These are phyloP conservation scores for Scorias spongiosa DNA, from an alignment of 2,329 filamentous ascomycete genomes.

Conservation along the genomic window DNA sequence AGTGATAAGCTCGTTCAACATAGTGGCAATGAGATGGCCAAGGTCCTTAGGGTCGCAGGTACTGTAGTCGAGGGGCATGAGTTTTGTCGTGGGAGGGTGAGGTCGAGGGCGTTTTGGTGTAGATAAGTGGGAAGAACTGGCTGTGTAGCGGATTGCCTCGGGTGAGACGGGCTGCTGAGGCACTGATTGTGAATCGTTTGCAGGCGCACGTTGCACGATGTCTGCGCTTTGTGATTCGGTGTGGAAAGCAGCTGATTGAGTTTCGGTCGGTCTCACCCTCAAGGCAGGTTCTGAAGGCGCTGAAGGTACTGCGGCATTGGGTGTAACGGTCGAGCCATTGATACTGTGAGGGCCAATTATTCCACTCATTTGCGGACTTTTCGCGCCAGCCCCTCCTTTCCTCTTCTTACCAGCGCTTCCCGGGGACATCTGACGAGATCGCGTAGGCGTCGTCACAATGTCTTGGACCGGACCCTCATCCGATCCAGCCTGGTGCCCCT, in stretches of 20 bases:
- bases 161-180: slow-evolving; percentile 3
- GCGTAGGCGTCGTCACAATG: not conserved
- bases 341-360: slow-evolving; percentile 5
- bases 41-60: slow-evolving; percentile 70
- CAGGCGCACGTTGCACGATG: not conserved
- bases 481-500: not conserved
- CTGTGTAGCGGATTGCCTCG: slow-evolving; percentile 17
- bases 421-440: slow-evolving; percentile 1
- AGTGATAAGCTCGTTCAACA: slow-evolving; percentile 87
- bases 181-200: not conserved
- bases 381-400: slow-evolving; percentile 7
- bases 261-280: not conserved
- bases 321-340: not conserved
- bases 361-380: slow-evolving; percentile 7
- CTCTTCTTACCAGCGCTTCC: slow-evolving; percentile 11
- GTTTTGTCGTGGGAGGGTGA: slow-evolving; percentile 32
- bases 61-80: slow-evolving; percentile 64
- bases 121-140: slow-evolving; percentile 10
- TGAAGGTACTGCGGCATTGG: not conserved
- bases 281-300: not conserved
- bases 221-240: not conserved
- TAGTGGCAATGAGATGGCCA: slow-evolving; percentile 79
- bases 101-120: slow-evolving; percentile 33
- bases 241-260: not conserved
- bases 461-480: not conserved